A percentile compares a stretch with the other conserved stretches of the same genome.
Conservation (phyloP, 176 grass and related monocot genomes). For the Rhynchospora pubera region DNA sequence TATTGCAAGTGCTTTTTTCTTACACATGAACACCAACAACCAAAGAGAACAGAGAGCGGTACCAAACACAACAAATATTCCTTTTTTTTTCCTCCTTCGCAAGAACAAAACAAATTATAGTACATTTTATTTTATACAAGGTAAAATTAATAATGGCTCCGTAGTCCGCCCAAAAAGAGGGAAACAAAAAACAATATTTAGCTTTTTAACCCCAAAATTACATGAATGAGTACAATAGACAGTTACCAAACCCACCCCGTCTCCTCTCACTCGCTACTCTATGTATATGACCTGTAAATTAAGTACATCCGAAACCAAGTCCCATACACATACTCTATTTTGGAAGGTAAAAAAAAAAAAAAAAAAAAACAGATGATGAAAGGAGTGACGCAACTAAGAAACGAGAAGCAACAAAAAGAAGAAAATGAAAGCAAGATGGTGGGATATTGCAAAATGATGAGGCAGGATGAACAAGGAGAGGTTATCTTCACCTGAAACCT, state of each 20-base stretch:
- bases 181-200: not conserved
- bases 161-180: not conserved
- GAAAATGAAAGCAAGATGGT: not conserved
- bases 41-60: not conserved
- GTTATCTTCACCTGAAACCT: constrained; percentile 62
- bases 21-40: not conserved
- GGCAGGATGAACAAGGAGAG: not conserved
- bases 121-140: constrained; percentile 12
- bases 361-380: not conserved
- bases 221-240: constrained; percentile 7
- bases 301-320: constrained; percentile 19
- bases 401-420: not conserved
- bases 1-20: too few species aligned
- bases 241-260: not conserved
- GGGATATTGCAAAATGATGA: not conserved
- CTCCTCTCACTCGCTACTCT: not conserved
- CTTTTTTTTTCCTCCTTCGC: not conserved
- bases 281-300: constrained; percentile 18
- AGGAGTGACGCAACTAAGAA: not conserved
- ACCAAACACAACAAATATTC: not conserved
- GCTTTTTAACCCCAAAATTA: not conserved
- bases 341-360: not conserved
- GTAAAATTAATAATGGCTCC: not conserved
- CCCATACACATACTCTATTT: not conserved
- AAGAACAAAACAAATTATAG: not conserved